Evolutionary conservation across 2,329 filamentous ascomycete species (phyloP).

Genomic region (Hypoxylon sp.): DNA sequence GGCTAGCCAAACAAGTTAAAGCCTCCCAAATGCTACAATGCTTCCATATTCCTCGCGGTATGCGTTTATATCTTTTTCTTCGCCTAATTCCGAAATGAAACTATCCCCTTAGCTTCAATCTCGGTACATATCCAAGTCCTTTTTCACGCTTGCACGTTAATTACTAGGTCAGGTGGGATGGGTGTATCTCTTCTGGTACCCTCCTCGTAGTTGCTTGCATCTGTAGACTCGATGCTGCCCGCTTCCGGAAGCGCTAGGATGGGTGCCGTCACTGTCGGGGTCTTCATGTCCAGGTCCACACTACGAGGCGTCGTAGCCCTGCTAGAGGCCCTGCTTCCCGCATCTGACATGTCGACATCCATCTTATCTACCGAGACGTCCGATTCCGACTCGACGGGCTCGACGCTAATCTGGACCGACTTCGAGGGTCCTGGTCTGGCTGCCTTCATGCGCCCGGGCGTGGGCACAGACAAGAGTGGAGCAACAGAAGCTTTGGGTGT

Average conservation of each 20-base stretch:
- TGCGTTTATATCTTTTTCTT: conserved; percentile 31
- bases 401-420: conserved; percentile 52
- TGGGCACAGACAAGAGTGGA: conserved; percentile 10
- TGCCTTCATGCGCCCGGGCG: conserved; percentile 22
- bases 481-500: conserved; percentile 30
- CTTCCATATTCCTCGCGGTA: conserved; percentile 38
- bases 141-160: conserved; percentile 13
- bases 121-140: neutral
- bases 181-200: conserved; percentile 53
- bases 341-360: conserved; percentile 65
- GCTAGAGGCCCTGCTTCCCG: conserved; percentile 55
- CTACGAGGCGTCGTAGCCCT: conserved; percentile 47
- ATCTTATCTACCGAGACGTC: conserved; percentile 32
- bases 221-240: conserved; percentile 46
- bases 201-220: conserved; percentile 47
- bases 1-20: conserved; percentile 19
- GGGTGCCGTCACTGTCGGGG: conserved; percentile 52
- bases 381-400: conserved; percentile 50
- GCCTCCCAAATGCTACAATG: conserved; percentile 31
- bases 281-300: conserved; percentile 54
- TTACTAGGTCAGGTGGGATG: conserved; percentile 50
- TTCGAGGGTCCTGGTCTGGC: conserved; percentile 41
- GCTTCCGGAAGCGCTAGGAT: conserved; percentile 22
- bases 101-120: neutral
- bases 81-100: conserved; percentile 1